phyloP scores from a whole-genome alignment of 305 asterid genomes.

The Fraxinus angustifolia region DNA sequence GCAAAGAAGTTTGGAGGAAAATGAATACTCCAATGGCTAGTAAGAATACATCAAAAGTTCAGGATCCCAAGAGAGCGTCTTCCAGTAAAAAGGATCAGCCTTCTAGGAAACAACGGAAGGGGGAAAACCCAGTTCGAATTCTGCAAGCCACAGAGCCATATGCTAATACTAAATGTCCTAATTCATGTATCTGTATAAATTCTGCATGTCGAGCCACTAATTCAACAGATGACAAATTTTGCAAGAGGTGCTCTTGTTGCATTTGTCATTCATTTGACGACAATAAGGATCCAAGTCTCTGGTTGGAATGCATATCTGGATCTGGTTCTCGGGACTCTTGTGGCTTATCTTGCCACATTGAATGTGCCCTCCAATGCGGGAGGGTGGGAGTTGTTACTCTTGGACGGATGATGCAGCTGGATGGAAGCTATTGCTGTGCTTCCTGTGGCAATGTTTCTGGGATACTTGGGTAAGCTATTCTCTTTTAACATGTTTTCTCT shows the following conservation, averaged over 20 bases:
- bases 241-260: conserved; percentile 95
- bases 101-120: conserved; percentile 67
- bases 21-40: conserved; percentile 31
- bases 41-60: conserved; percentile 22
- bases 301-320: conserved; percentile 82
- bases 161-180: conserved; percentile 47
- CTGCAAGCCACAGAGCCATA: conserved; percentile 49
- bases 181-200: conserved; percentile 74
- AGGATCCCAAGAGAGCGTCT: conserved; percentile 23
- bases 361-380: conserved; percentile 76
- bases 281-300: conserved; percentile 94
- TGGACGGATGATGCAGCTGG: conserved; percentile 82
- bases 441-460: conserved; percentile 93
- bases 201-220: conserved; percentile 77
- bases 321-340: conserved; percentile 64
- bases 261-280: conserved; percentile 86
- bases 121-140: conserved; percentile 66
- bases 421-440: conserved; percentile 94
- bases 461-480: conserved; percentile 70
- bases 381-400: conserved; percentile 83
- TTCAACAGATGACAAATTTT: conserved; percentile 68
- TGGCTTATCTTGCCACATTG: conserved; percentile 91
- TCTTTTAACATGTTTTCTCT: not conserved
- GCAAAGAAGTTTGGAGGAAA: conserved; percentile 34
- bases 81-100: conserved; percentile 40